Evolutionary conservation across 495 filamentous ascomycete species (phyloP).

Genomic region (Aspergillus haitiensis): DNA sequence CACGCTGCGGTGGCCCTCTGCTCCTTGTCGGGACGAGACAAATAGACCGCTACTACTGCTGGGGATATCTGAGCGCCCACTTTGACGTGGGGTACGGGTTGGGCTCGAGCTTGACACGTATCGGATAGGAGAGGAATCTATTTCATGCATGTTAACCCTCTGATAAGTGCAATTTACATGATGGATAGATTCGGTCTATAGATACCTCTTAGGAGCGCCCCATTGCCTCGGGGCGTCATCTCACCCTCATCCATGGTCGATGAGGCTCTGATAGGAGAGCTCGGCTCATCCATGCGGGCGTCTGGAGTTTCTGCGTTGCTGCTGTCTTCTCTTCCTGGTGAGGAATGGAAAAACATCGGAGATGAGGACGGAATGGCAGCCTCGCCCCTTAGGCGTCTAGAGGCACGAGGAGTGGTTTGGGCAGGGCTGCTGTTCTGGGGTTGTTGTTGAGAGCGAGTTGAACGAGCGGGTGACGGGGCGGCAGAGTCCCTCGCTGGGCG

Average conservation of each 20-base stretch:
- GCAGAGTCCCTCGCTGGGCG: conserved; percentile 43
- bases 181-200: conserved; percentile 15
- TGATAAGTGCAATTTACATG: too few relatives aligned
- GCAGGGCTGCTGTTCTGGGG: conserved; percentile 41
- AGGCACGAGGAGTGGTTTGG: conserved; percentile 48
- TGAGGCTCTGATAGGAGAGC: conserved; percentile 65
- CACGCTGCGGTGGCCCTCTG: conserved; percentile 44
- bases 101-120: conserved; percentile 88
- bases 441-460: conserved; percentile 40
- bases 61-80: conserved; percentile 56
- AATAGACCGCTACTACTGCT: conserved; percentile 87
- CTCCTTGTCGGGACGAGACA: conserved; percentile 61
- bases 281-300: conserved; percentile 55
- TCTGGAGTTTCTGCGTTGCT: conserved; percentile 56
- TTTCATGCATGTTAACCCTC: neutral
- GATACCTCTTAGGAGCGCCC: conserved; percentile 62
- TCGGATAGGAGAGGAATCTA: conserved; percentile 87
- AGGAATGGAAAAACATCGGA: conserved; percentile 80
- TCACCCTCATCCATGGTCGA: conserved; percentile 60
- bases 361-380: conserved; percentile 62
- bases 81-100: conserved; percentile 58
- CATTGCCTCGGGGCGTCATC: conserved; percentile 71
- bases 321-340: conserved; percentile 59
- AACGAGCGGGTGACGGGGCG: conserved; percentile 44
- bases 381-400: conserved; percentile 42